phyloP scores from a whole-genome alignment of 306 rosid genomes.

The Gastrolobium villosum region DNA sequence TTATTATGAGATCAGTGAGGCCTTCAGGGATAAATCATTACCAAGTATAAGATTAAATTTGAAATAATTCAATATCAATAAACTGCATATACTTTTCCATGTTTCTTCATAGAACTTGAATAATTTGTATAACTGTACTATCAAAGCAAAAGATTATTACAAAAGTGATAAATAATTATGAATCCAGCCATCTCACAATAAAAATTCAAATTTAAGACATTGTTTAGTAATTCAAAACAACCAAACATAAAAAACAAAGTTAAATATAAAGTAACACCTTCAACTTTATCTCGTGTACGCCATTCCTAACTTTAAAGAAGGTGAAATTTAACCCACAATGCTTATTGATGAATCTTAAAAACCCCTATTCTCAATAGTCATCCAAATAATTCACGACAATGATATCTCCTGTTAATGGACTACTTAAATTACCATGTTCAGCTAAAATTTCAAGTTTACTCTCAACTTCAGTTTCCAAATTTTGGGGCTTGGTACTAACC shows the following conservation, averaged over 20 bases:
- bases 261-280: no score
- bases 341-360: no score
- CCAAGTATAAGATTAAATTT: not conserved
- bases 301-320: no score
- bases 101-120: not conserved
- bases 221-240: not conserved
- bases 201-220: no score
- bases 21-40: slow-evolving; percentile 13
- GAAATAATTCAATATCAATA: not conserved
- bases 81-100: slow-evolving; percentile 19
- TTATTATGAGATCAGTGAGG: slow-evolving; percentile 11
- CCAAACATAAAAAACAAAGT: no score
- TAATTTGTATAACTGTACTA: slow-evolving; percentile 11
- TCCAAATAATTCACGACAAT: no score
- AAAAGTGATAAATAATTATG: not conserved
- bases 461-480: not conserved
- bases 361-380: no score
- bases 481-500: not conserved
- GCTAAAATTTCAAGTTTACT: not conserved
- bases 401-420: not conserved
- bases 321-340: no score
- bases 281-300: no score
- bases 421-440: not conserved
- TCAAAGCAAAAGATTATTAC: not conserved
- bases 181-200: not conserved